Conservation (phyloP, 345 rosid species). For the Rhizophora apiculata region DNA sequence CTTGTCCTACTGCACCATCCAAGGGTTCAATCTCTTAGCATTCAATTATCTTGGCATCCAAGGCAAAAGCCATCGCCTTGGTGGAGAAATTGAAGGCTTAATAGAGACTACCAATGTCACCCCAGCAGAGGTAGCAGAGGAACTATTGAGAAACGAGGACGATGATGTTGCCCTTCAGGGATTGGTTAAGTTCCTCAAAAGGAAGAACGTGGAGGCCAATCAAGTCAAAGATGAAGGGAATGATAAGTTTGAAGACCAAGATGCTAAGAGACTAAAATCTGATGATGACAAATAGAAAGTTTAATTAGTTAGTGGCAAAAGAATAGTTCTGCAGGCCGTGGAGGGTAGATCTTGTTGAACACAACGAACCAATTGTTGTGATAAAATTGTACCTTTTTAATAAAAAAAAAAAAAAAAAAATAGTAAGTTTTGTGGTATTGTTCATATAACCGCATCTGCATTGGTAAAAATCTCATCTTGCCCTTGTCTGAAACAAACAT, state of each 20-base stretch:
- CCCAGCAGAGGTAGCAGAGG: constrained; percentile 48
- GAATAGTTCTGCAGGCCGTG: not conserved
- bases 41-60: constrained; percentile 11
- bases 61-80: constrained; percentile 1
- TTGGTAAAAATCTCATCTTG: not conserved
- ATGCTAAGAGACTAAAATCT: not conserved
- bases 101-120: not conserved
- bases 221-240: not conserved
- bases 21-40: constrained; percentile 32
- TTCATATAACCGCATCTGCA: too few relatives aligned
- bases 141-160: constrained; percentile 55
- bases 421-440: too few relatives aligned
- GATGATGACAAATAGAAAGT: not conserved
- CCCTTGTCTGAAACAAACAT: not conserved
- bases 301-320: not conserved
- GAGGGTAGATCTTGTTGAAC: not conserved
- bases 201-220: constrained; percentile 30
- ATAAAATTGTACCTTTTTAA: too few relatives aligned
- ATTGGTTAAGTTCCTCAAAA: constrained; percentile 40
- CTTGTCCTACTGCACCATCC: constrained; percentile 19
- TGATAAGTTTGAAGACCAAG: not conserved
- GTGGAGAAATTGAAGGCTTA: constrained; percentile 13
- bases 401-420: too few relatives aligned
- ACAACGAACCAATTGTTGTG: too few relatives aligned
- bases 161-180: constrained; percentile 47